Conservation (phyloP, 495 filamentous ascomycete genomes). For the Trichoderma gamsii region DNA sequence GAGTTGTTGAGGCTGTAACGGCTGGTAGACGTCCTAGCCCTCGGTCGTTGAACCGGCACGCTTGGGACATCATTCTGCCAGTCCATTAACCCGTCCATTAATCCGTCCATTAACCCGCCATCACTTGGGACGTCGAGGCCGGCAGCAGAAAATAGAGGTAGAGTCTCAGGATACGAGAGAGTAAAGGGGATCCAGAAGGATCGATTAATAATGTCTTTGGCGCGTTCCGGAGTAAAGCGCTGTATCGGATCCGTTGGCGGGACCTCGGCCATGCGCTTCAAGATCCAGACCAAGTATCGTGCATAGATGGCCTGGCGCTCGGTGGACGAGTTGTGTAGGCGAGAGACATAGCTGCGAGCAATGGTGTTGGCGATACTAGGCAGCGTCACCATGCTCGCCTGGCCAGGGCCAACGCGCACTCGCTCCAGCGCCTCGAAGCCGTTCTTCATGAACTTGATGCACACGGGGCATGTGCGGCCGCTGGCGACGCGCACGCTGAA, state of each 20-base stretch:
- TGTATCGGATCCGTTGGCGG: not conserved
- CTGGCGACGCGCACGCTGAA: not conserved
- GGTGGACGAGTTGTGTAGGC: conserved; percentile 2
- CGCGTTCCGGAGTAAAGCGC: not conserved
- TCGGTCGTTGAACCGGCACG: not conserved
- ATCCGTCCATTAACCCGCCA: not conserved
- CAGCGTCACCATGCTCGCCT: conserved; percentile 23
- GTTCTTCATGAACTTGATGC: conserved; percentile 25
- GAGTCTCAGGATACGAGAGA: conserved; percentile 5
- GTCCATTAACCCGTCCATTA: not conserved
- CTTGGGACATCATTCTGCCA: not conserved
- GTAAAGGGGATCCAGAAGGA: conserved; percentile 15
- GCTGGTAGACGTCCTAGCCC: not conserved
- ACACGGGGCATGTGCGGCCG: conserved; percentile 17
- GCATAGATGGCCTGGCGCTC: conserved; percentile 10
- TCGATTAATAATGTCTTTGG: not conserved
- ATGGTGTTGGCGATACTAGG: conserved; percentile 23
- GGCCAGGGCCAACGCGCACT: conserved; percentile 14
- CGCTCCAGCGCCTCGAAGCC: conserved; percentile 25
- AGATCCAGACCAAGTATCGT: not conserved
- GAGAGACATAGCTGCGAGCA: conserved; percentile 23
- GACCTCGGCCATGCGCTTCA: not conserved
- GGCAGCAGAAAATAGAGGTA: not conserved
- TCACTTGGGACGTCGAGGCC: not conserved
- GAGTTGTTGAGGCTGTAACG: conserved; percentile 1